These are phyloP conservation scores for Citrus inodora DNA, from an alignment of 345 rosid species.

Conservation along the genomic window DNA sequence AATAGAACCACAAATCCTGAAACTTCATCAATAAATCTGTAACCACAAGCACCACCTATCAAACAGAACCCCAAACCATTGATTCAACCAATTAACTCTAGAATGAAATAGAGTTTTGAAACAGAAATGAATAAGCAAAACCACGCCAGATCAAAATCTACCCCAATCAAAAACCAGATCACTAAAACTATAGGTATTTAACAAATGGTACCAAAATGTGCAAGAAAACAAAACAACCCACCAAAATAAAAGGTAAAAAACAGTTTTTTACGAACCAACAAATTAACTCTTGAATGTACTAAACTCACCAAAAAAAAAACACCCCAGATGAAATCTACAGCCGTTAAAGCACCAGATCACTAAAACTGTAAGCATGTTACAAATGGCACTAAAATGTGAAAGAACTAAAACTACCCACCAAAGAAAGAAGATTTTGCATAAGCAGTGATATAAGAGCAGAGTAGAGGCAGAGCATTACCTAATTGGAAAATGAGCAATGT, in stretches of 20 bases:
- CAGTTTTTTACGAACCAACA: background rate
- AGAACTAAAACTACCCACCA: background rate
- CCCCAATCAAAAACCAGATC: background rate
- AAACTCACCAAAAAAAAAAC: background rate
- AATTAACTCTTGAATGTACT: background rate
- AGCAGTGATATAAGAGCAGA: background rate
- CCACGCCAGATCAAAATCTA: background rate
- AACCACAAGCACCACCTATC: background rate
- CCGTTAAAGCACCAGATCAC: background rate
- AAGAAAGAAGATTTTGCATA: background rate
- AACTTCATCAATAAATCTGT: background rate
- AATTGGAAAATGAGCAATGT: constrained; percentile 4
- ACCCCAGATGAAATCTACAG: background rate
- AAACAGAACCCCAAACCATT: background rate
- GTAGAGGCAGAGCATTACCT: constrained; percentile 17
- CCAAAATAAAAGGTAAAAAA: background rate
- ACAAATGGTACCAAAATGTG: too few species aligned
- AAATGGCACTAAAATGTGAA: background rate
- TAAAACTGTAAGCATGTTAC: background rate
- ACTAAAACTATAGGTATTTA: background rate
- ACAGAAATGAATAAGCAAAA: background rate
- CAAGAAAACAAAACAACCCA: background rate
- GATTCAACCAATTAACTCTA: background rate
- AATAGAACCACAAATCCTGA: background rate
- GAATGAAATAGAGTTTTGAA: background rate